A percentile compares a stretch with the other conserved stretches of the same genome.
These are phyloP conservation scores for Melampsora larici-populina DNA, from an alignment of 1,284 basidiomycete species.

Conservation along the genomic window DNA sequence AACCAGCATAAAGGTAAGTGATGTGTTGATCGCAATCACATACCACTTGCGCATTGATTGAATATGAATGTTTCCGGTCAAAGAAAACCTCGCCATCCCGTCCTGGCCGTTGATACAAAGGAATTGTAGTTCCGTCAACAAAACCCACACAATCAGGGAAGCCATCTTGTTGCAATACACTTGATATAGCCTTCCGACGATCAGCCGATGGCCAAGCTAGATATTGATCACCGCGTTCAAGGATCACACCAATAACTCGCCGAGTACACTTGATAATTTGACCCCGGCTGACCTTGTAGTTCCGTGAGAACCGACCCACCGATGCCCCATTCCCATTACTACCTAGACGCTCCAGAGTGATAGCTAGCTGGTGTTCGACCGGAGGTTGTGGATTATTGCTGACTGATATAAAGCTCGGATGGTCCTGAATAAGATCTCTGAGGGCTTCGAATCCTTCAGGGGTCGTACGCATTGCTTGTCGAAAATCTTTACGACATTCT, in stretches of 20 bases:
- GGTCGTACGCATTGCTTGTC: slow-evolving; percentile 3
- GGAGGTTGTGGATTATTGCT: neutral
- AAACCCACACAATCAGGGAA: neutral
- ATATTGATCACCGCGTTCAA: neutral
- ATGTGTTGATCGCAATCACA: slow-evolving; percentile 20
- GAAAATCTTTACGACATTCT: neutral
- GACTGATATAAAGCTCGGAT: neutral
- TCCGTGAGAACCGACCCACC: too few species aligned
- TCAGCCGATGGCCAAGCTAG: neutral
- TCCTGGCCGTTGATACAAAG: too few species aligned
- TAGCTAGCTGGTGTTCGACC: slow-evolving; percentile 6
- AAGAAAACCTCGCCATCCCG: slow-evolving; percentile 22
- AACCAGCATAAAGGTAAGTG: slow-evolving; percentile 11
- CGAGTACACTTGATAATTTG: neutral
- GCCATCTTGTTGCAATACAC: slow-evolving; percentile 3
- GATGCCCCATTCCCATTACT: too few species aligned
- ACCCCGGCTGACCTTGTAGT: too few species aligned
- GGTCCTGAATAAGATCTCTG: neutral
- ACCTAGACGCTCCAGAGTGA: too few species aligned
- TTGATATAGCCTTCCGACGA: neutral
- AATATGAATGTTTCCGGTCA: slow-evolving; percentile 9
- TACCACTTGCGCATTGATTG: slow-evolving; percentile 14
- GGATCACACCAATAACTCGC: neutral
- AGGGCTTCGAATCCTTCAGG: neutral
- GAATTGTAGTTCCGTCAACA: too few species aligned